Percentiles rank a stretch among this genome's conserved stretches.
phyloP scores from a whole-genome alignment of 305 asterid genomes.

The Fraxinus baroniana region DNA sequence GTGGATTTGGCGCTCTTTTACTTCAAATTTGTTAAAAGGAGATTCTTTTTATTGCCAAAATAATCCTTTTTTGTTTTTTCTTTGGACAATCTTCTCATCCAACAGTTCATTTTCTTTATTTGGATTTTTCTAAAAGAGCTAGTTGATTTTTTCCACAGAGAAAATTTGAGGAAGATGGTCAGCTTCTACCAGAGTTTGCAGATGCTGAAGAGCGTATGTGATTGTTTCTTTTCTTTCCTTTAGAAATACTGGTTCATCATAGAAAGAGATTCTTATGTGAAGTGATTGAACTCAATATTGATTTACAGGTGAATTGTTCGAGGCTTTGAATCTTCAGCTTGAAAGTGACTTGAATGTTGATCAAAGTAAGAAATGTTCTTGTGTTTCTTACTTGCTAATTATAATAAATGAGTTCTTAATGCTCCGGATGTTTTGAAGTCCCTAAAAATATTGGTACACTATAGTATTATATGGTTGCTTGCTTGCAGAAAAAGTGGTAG shows the following conservation, averaged over 20 bases:
- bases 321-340: slow-evolving; percentile 71
- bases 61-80: slow-evolving; percentile 2
- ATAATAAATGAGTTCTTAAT: not conserved
- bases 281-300: slow-evolving; percentile 19
- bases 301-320: slow-evolving; percentile 75
- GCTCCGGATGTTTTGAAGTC: not conserved
- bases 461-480: not conserved
- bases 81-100: not conserved
- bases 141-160: slow-evolving; percentile 47
- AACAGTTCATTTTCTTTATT: not conserved
- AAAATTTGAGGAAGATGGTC: slow-evolving; percentile 70
- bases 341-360: slow-evolving; percentile 71
- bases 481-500: not conserved
- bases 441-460: not conserved
- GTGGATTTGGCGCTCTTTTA: not conserved
- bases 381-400: slow-evolving; percentile 2
- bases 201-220: slow-evolving; percentile 83
- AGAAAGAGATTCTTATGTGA: not conserved
- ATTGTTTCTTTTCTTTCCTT: slow-evolving; percentile 5
- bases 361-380: slow-evolving; percentile 52
- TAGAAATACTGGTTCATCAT: not conserved
- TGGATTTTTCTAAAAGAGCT: slow-evolving; percentile 9
- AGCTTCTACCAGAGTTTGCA: slow-evolving; percentile 77
- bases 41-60: not conserved
- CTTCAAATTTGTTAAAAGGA: not conserved